phyloP scores from a whole-genome alignment of 805 yeast species.

The Naumovozyma dairenensis region DNA sequence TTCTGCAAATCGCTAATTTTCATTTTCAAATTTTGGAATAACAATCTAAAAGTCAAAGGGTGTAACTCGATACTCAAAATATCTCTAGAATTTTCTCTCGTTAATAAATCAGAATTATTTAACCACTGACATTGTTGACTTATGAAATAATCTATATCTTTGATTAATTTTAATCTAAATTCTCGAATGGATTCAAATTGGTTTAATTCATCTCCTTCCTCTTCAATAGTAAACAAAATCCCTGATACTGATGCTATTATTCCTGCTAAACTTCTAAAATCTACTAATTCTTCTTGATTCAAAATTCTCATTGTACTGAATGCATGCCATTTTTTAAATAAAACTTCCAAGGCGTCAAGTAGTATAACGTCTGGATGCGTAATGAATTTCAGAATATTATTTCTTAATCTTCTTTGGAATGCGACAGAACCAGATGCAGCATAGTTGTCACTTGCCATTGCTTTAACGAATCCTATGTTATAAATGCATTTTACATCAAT shows the following conservation, averaged over 20 bases:
- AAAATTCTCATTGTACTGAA: constrained; percentile 13
- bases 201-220: constrained; percentile 1
- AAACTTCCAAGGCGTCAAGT: constrained; percentile 25
- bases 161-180: constrained; percentile 27
- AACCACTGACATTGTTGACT: constrained; percentile 42
- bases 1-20: constrained; percentile 28
- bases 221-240: constrained; percentile 35
- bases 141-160: constrained; percentile 38
- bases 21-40: constrained; percentile 37
- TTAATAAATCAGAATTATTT: constrained; percentile 39
- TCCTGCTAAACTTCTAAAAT: constrained; percentile 62
- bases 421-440: constrained; percentile 67
- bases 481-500: constrained; percentile 11
- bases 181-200: constrained; percentile 9
- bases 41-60: constrained; percentile 42
- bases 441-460: constrained; percentile 42
- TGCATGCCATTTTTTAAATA: constrained; percentile 30
- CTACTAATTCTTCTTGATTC: constrained; percentile 31
- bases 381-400: constrained; percentile 24
- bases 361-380: constrained; percentile 20
- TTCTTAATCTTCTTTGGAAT: constrained; percentile 56
- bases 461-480: constrained; percentile 31
- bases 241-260: constrained; percentile 65
- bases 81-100: constrained; percentile 65
- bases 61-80: constrained; percentile 57